These are phyloP conservation scores for Leccinum subgranulosum DNA, from an alignment of 768 basidiomycete species.

Conservation along the genomic window DNA sequence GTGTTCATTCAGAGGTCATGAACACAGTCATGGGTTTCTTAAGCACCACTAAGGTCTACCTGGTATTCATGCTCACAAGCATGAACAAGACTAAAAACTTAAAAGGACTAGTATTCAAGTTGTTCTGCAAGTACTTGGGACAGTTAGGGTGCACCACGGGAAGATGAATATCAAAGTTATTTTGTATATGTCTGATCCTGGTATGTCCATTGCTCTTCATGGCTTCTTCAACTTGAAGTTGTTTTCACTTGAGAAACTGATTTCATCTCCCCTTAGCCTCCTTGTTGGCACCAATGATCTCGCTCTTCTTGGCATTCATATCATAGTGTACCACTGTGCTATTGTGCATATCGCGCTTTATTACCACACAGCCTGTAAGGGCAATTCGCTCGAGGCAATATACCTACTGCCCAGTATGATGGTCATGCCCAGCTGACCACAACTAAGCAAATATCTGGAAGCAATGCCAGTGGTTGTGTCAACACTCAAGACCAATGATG, in stretches of 20 bases:
- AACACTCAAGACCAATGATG: no score
- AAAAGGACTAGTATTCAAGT: no score
- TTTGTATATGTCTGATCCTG: constrained; percentile 62
- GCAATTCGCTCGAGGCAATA: constrained; percentile 18
- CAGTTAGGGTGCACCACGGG: constrained; percentile 39
- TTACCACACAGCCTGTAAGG: constrained; percentile 41
- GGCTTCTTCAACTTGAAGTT: no score
- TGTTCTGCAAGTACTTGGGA: no score
- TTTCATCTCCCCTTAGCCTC: constrained; percentile 31
- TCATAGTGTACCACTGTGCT: constrained; percentile 42
- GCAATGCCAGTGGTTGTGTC: no score
- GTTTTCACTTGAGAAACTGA: background rate
- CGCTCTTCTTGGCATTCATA: constrained; percentile 45
- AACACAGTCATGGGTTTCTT: no score
- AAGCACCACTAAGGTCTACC: no score
- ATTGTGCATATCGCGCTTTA: constrained; percentile 46
- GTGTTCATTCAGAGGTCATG: no score
- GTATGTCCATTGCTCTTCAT: constrained; percentile 26
- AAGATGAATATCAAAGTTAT: constrained; percentile 61
- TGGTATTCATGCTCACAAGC: no score
- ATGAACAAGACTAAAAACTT: no score
- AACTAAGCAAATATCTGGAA: constrained; percentile 40
- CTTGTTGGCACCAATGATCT: constrained; percentile 47
- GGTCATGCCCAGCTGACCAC: constrained; percentile 52
- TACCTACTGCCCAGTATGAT: constrained; percentile 40